A percentile compares a stretch with the other conserved stretches of the same genome.
Conservation (phyloP, 108 stramenopile genomes). For the Cylindrotheca fusiformis region DNA sequence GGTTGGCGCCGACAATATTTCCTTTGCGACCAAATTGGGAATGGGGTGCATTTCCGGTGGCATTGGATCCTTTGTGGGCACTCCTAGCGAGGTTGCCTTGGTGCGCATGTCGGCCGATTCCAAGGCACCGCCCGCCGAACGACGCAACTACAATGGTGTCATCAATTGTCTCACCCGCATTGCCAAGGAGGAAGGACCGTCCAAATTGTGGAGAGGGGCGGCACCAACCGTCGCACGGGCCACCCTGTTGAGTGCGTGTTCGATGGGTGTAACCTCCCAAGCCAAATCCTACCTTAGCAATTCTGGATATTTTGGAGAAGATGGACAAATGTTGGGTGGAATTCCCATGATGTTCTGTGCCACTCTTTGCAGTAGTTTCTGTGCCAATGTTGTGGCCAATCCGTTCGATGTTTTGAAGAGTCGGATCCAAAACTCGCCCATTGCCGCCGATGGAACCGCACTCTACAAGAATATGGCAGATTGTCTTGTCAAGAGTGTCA, state of each 20-base stretch:
- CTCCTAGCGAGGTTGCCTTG: conserved; percentile 60
- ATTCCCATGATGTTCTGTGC: conserved; percentile 56
- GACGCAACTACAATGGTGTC: conserved; percentile 60
- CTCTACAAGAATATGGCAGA: conserved; percentile 52
- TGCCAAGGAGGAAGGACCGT: conserved; percentile 47
- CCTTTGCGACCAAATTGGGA: conserved; percentile 50
- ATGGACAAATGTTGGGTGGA: conserved; percentile 48
- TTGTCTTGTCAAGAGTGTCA: conserved; percentile 47
- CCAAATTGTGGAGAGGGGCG: conserved; percentile 56
- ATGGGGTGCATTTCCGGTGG: conserved; percentile 62
- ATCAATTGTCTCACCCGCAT: conserved; percentile 50
- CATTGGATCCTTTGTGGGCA: conserved; percentile 68
- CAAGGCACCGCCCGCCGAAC: conserved; percentile 48
- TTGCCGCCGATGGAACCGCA: conserved; percentile 37
- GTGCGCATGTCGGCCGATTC: conserved; percentile 67
- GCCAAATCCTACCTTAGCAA: conserved; percentile 42
- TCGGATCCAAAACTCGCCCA: conserved; percentile 50
- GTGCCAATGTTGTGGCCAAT: conserved; percentile 66
- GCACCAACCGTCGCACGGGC: conserved; percentile 57
- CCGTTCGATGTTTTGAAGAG: conserved; percentile 70
- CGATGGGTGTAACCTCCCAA: conserved; percentile 60
- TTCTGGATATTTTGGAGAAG: conserved; percentile 48
- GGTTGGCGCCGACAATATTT: conserved; percentile 27
- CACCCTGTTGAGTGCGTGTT: conserved; percentile 48
- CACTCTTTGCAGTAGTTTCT: conserved; percentile 50